Conservation (phyloP, 495 filamentous ascomycete genomes). For the Xylaria flabelliformis region DNA sequence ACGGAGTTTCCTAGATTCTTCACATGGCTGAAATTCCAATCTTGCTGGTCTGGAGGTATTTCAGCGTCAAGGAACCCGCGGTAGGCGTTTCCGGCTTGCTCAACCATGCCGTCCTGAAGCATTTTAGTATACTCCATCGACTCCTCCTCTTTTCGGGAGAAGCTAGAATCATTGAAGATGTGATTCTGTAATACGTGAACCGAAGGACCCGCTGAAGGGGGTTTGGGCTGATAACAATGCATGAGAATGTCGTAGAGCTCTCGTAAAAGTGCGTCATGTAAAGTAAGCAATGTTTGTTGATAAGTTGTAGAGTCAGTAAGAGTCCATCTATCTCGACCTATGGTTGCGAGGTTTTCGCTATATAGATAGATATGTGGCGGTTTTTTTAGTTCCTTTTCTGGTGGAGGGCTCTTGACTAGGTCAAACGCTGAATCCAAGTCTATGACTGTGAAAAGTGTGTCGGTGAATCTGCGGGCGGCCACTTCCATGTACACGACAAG, state of each 20-base stretch:
- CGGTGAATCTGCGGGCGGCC: constrained; percentile 79
- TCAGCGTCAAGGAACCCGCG: constrained; percentile 71
- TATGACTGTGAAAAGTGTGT: constrained; percentile 80
- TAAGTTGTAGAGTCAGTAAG: constrained; percentile 77
- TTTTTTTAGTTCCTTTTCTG: constrained; percentile 62
- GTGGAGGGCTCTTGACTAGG: constrained; percentile 72
- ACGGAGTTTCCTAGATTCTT: constrained; percentile 87
- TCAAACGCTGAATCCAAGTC: constrained; percentile 84
- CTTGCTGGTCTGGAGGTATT: constrained; percentile 74
- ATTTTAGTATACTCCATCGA: constrained; percentile 70
- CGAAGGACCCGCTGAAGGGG: constrained; percentile 75
- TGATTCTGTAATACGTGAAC: constrained; percentile 86
- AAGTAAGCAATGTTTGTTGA: constrained; percentile 71
- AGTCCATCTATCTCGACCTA: constrained; percentile 71
- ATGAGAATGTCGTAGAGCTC: constrained; percentile 87
- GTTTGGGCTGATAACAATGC: constrained; percentile 87
- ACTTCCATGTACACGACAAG: constrained; percentile 86
- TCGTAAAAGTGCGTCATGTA: constrained; percentile 83
- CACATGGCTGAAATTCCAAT: constrained; percentile 87
- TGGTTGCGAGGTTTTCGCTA: constrained; percentile 48
- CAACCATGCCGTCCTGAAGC: constrained; percentile 72
- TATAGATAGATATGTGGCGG: constrained; percentile 50
- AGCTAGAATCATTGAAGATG: constrained; percentile 78
- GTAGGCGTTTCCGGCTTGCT: constrained; percentile 77
- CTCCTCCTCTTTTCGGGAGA: constrained; percentile 71